A percentile compares a stretch with the other conserved stretches of the same genome.
Conservation (phyloP, 306 rosid genomes). For the Malus asiatica region DNA sequence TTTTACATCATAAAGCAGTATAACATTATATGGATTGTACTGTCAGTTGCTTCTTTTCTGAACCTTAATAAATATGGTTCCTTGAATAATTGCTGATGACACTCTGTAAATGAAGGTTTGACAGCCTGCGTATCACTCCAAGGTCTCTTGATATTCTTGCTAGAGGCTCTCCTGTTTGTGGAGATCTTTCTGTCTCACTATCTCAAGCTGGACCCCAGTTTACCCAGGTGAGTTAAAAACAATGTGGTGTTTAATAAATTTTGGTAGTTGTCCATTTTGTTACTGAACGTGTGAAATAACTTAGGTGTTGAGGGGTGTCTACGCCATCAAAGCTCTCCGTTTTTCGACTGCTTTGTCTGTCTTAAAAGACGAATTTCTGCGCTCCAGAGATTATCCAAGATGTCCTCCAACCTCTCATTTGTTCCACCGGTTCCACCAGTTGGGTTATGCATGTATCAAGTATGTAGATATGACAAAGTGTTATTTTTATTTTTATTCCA, state of each 20-base stretch:
- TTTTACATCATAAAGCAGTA: background rate
- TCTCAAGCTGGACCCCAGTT: conserved; percentile 99
- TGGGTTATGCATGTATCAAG: conserved; percentile 95
- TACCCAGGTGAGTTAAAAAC: conserved; percentile 64
- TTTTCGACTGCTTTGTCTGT: conserved; percentile 81
- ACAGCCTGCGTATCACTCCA: conserved; percentile 95
- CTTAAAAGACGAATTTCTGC: conserved; percentile 82
- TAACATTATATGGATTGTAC: conserved; percentile 10
- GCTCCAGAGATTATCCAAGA: conserved; percentile 96
- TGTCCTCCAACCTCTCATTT: conserved; percentile 96
- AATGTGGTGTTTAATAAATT: conserved; percentile 9
- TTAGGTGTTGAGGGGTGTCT: conserved; percentile 87
- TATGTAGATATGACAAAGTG: conserved; percentile 30
- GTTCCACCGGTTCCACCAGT: conserved; percentile 80
- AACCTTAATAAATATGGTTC: background rate
- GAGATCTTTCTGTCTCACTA: conserved; percentile 95
- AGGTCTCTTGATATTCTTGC: conserved; percentile 94
- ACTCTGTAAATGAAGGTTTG: conserved; percentile 67
- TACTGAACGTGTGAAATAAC: conserved; percentile 28
- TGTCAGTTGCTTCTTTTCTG: conserved; percentile 19
- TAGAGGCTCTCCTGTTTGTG: conserved; percentile 97
- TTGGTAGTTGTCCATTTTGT: conserved; percentile 12
- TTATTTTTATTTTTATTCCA: conserved; percentile 4
- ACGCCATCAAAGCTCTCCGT: conserved; percentile 87
- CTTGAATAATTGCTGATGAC: conserved; percentile 1